Conservation (phyloP, 306 rosid genomes). For the Cucurbita pepo region DNA sequence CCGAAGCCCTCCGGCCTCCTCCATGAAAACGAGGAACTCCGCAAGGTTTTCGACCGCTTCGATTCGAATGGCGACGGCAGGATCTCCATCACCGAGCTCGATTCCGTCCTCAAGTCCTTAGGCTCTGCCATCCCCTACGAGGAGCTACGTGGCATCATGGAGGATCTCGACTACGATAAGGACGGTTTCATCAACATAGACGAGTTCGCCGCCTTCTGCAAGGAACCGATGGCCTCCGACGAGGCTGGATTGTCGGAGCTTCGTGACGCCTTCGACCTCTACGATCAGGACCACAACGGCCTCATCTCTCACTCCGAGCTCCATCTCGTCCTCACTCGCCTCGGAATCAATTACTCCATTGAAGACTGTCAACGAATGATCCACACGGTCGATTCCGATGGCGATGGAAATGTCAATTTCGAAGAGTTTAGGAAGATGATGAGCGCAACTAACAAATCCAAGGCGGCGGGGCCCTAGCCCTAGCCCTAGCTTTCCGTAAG, state of each 20-base stretch:
- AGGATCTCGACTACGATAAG: conserved; percentile 59
- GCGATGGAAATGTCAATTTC: conserved; percentile 73
- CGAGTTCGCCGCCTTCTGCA: conserved; percentile 67
- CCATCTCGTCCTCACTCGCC: conserved; percentile 47
- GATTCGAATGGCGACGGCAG: conserved; percentile 80
- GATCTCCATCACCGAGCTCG: conserved; percentile 67
- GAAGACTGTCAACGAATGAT: conserved; percentile 70
- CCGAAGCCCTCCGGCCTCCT: conserved; percentile 15
- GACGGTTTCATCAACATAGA: conserved; percentile 59
- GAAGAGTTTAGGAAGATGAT: conserved; percentile 77
- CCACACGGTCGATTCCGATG: conserved; percentile 62
- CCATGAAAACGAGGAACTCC: conserved; percentile 33
- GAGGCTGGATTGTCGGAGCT: conserved; percentile 50
- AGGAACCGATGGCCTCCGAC: conserved; percentile 17
- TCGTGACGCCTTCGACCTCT: conserved; percentile 64
- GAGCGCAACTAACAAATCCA: conserved; percentile 16
- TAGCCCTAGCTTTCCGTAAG: conserved; percentile 1
- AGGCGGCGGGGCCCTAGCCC: not conserved
- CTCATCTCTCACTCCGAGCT: conserved; percentile 62
- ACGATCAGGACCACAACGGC: conserved; percentile 74
- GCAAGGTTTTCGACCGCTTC: conserved; percentile 54
- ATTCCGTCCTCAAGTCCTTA: conserved; percentile 37
- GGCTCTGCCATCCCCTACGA: conserved; percentile 28
- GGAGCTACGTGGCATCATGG: conserved; percentile 52
- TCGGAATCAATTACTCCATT: conserved; percentile 41